These are phyloP conservation scores for Salisapilia sapeloensis DNA, from an alignment of 352 stramenopile genomes.

Conservation along the genomic window DNA sequence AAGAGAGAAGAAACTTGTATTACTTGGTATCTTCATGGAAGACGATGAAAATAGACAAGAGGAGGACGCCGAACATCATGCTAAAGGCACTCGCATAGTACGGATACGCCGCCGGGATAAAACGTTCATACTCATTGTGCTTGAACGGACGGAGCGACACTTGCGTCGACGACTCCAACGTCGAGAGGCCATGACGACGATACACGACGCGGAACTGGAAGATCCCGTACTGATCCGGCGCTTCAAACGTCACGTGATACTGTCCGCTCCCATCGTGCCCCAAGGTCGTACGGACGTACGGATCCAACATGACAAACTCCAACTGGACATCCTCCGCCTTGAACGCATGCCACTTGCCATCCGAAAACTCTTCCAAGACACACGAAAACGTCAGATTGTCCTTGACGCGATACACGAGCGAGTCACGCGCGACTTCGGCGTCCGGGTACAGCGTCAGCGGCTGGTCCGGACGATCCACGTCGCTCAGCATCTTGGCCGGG, in stretches of 20 bases:
- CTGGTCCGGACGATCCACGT: constrained; percentile 71
- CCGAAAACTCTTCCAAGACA: constrained; percentile 75
- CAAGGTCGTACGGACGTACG: constrained; percentile 83
- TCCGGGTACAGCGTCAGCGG: constrained; percentile 85
- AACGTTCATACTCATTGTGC: constrained; percentile 92
- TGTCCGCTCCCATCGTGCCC: constrained; percentile 43
- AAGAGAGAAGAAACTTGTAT: too few relatives aligned
- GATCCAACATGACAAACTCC: constrained; percentile 92
- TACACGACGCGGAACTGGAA: constrained; percentile 90
- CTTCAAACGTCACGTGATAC: constrained; percentile 74
- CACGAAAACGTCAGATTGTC: constrained; percentile 88
- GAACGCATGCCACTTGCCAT: constrained; percentile 64
- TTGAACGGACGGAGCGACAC: constrained; percentile 88
- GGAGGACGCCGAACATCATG: constrained; percentile 82
- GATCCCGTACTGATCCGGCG: constrained; percentile 87
- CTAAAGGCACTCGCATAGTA: constrained; percentile 88
- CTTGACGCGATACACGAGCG: constrained; percentile 88
- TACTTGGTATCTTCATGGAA: constrained; percentile 63
- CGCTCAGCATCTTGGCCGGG: constrained; percentile 82
- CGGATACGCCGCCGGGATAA: constrained; percentile 83
- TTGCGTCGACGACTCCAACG: constrained; percentile 77
- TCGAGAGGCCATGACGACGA: constrained; percentile 71
- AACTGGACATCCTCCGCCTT: constrained; percentile 79
- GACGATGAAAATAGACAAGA: constrained; percentile 83
- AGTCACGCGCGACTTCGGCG: constrained; percentile 73